Conservation (phyloP, 2,329 filamentous ascomycete species). For the Neoascochyta sp. region DNA sequence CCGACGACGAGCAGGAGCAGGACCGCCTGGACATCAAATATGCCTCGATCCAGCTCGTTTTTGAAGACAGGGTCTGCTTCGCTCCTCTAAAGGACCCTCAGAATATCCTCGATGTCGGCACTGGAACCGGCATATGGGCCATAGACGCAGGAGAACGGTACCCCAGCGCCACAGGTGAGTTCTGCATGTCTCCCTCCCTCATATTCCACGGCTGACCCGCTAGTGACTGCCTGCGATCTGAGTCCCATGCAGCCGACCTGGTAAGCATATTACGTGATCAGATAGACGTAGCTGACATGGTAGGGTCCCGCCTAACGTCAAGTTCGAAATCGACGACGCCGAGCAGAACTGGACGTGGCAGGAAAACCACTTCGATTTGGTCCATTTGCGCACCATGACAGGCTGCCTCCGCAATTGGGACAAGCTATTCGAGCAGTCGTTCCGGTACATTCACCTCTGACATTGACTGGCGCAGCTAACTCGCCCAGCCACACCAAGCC, state of each 20-base stretch:
- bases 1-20: slow-evolving; percentile 25
- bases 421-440: slow-evolving; percentile 48
- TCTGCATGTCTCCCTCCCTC: too few species aligned
- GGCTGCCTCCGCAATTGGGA: slow-evolving; percentile 54
- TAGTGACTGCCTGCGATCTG: slow-evolving; percentile 30
- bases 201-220: not conserved
- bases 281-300: not conserved
- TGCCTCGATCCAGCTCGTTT: slow-evolving; percentile 20
- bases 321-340: slow-evolving; percentile 30
- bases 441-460: slow-evolving; percentile 30
- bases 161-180: slow-evolving; percentile 11
- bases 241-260: slow-evolving; percentile 35
- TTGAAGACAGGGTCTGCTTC: slow-evolving; percentile 26
- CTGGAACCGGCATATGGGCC: slow-evolving; percentile 35
- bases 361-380: slow-evolving; percentile 52
- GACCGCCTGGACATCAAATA: slow-evolving; percentile 23
- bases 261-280: slow-evolving; percentile 2
- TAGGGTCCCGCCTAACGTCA: slow-evolving; percentile 24
- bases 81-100: slow-evolving; percentile 25
- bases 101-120: slow-evolving; percentile 30
- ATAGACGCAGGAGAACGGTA: slow-evolving; percentile 32
- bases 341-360: slow-evolving; percentile 39
- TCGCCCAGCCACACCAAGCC: slow-evolving; percentile 36
- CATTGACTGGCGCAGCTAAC: too few species aligned
- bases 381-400: slow-evolving; percentile 52